These are phyloP conservation scores for Phytophthora sansomeana DNA, from an alignment of 352 stramenopile genomes.

Conservation along the genomic window DNA sequence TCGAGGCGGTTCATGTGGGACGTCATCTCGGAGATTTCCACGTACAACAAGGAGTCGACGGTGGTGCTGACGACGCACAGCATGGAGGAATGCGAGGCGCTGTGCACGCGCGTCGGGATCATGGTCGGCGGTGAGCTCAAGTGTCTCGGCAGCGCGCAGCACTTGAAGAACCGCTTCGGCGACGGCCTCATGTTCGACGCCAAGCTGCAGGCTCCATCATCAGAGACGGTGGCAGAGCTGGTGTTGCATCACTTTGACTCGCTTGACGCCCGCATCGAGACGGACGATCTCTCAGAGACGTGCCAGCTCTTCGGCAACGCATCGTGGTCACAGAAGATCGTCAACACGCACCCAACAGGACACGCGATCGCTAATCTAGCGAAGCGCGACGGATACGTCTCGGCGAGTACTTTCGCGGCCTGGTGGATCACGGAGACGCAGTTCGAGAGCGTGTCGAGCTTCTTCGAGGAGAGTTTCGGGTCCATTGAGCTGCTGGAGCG, in stretches of 20 bases:
- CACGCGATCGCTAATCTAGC: slow-evolving; percentile 62
- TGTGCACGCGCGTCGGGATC: slow-evolving; percentile 95
- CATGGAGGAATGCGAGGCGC: slow-evolving; percentile 96
- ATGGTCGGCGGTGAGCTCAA: slow-evolving; percentile 85
- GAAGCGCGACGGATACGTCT: slow-evolving; percentile 57
- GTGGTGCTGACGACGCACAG: slow-evolving; percentile 96
- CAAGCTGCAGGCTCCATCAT: slow-evolving; percentile 53
- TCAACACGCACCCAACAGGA: slow-evolving; percentile 58
- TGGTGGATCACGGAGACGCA: slow-evolving; percentile 74
- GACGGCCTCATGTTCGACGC: slow-evolving; percentile 93
- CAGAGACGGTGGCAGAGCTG: slow-evolving; percentile 19
- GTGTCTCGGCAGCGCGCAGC: slow-evolving; percentile 91
- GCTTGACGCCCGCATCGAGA: slow-evolving; percentile 15
- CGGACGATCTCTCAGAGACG: slow-evolving; percentile 40
- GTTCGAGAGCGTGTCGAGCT: slow-evolving; percentile 49
- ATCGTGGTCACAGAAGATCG: slow-evolving; percentile 51
- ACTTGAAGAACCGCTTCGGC: slow-evolving; percentile 97
- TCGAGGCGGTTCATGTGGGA: slow-evolving; percentile 96
- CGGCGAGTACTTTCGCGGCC: slow-evolving; percentile 42
- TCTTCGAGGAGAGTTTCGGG: slow-evolving; percentile 53
- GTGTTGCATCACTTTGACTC: slow-evolving; percentile 33
- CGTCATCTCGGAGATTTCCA: slow-evolving; percentile 87
- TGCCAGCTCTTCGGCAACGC: slow-evolving; percentile 54
- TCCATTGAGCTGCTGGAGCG: slow-evolving; percentile 58
- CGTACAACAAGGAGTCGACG: slow-evolving; percentile 68